Percentiles rank a stretch among this genome's conserved stretches.
Conservation (phyloP, 1,284 basidiomycete genomes). For the Puccinia horiana region DNA sequence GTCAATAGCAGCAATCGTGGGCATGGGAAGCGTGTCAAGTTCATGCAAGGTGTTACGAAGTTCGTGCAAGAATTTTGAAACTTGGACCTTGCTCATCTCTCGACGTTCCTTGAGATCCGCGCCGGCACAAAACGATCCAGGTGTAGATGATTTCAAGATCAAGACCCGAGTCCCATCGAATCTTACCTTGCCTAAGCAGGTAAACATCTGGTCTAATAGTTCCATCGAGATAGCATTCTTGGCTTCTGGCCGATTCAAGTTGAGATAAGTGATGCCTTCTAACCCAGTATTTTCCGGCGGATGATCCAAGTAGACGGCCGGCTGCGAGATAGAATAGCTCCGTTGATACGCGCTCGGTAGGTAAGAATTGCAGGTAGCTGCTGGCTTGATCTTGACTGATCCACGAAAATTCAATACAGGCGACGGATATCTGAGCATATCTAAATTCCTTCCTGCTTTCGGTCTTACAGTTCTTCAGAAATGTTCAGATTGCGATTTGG, state of each 20-base stretch:
- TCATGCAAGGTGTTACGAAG: conserved; percentile 72
- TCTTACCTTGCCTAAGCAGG: conserved; percentile 34
- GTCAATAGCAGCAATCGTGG: conserved; percentile 87
- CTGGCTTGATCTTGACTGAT: neutral
- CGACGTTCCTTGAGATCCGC: conserved; percentile 85
- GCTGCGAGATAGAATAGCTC: conserved; percentile 25
- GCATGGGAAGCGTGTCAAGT: conserved; percentile 77
- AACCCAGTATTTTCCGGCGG: conserved; percentile 6
- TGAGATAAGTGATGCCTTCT: conserved; percentile 59
- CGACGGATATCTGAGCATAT: neutral
- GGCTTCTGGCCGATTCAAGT: conserved; percentile 75
- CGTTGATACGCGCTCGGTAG: neutral
- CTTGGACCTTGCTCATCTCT: conserved; percentile 73
- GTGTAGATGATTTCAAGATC: conserved; percentile 72
- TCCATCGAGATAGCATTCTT: conserved; percentile 84
- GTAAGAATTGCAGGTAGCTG: neutral
- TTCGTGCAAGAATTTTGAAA: conserved; percentile 75
- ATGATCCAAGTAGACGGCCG: conserved; percentile 39
- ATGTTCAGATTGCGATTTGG: too few species aligned
- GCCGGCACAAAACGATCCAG: conserved; percentile 84
- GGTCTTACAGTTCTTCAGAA: too few species aligned
- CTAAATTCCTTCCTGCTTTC: neutral
- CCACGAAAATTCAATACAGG: neutral
- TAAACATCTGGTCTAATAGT: conserved; percentile 66
- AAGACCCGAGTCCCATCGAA: conserved; percentile 69